phyloP scores from a whole-genome alignment of 2,329 filamentous ascomycete species.

The Rutstroemia sp. region DNA sequence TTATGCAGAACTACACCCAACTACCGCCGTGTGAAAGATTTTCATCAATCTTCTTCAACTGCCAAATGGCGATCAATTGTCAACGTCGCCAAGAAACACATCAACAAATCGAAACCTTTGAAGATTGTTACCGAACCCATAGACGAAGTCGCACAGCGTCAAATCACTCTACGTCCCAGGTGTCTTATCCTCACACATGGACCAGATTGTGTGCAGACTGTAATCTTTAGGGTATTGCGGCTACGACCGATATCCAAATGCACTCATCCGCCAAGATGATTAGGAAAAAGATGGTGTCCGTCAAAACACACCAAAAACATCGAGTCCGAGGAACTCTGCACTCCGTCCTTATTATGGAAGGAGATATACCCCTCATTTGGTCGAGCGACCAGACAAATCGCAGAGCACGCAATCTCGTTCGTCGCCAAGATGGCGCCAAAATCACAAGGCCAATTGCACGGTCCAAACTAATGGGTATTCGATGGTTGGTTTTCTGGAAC shows the following conservation, averaged over 20 bases:
- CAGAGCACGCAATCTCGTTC: not conserved
- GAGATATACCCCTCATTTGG: constrained; percentile 4
- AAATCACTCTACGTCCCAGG: not conserved
- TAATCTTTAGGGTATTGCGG: not conserved
- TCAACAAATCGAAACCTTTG: not conserved
- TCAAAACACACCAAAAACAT: not conserved
- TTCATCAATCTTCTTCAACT: no score
- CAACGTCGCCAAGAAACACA: not conserved
- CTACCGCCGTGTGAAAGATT: no score
- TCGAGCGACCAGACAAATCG: not conserved
- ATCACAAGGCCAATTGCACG: not conserved
- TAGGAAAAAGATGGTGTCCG: not conserved
- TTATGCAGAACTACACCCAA: no score
- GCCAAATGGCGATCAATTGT: no score
- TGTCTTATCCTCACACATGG: not conserved
- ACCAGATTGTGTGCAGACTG: not conserved
- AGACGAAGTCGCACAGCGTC: not conserved
- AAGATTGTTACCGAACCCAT: no score
- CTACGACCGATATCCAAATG: not conserved
- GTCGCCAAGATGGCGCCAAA: constrained; percentile 2
- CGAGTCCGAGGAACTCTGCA: not conserved
- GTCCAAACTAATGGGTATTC: not conserved
- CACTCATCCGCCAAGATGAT: not conserved
- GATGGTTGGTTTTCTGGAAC: not conserved
- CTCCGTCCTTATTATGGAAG: not conserved